Base-by-base conservation (phyloP, 345 rosid species). In the Rhodomyrtus tomentosa region DNA sequence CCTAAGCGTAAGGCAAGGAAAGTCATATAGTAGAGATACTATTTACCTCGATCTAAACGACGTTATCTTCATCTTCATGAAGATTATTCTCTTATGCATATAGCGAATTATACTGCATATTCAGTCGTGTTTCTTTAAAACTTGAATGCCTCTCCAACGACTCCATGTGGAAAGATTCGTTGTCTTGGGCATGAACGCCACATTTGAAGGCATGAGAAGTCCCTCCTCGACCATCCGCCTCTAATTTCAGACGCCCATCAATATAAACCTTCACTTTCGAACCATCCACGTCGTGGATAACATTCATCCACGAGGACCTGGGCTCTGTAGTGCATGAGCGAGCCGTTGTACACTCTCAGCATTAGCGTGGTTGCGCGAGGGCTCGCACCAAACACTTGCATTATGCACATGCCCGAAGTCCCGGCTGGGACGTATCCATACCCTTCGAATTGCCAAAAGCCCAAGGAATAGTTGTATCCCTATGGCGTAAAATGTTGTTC, bases 361-460 rank as follows among this genome's bases (percentile, higher is more conserved):
- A 87, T 88, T 11, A 86, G 51, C 2, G 89, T 87, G 11, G 88
- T 82, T 5, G 89, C 85, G 6, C 49, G 84, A 22, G 88, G 54
- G 18, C 81, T 80, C 12, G 88, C 89, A 13, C 92, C 92, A 53
- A 89, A 89, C 13, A 90, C 84, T 74, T 88, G 92, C 87, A 90
- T 86, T 11, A 89, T 84, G 85, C 85, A 84, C 18, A 88, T 90
- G 8, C 90, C 91, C 0, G 91, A 83, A 24, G 91, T 88, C 3
- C 90, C 89, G 0, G 16, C 7, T 0, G 93, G 90, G 50, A 90
- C 91, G 36, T 88, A 88, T 4, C 89, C 93, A 2, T 86, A 58
- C 14, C 89, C 90, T 86, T 91, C 89, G 50, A 91, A 89, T 55
- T 89, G 90, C 93, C 93, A 87, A 3, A 86, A 84, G 11, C 89